Conservation (phyloP, 1,284 basidiomycete genomes). For the Kwoniella shivajii region DNA sequence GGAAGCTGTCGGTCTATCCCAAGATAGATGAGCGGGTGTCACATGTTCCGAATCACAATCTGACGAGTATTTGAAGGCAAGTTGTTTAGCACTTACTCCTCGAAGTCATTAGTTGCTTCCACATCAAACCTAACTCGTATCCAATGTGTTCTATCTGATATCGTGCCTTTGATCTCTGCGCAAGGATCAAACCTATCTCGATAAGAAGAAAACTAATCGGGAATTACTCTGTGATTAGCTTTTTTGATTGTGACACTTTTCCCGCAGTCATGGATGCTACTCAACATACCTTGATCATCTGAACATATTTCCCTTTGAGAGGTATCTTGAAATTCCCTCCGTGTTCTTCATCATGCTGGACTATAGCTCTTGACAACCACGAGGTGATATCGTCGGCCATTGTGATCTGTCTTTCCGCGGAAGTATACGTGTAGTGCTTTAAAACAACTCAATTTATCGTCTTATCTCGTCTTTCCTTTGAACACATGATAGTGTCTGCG, state of each 20-base stretch:
- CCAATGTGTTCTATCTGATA: conserved; percentile 33
- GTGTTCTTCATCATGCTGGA: conserved; percentile 32
- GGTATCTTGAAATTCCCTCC: conserved; percentile 28
- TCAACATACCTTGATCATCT: conserved; percentile 31
- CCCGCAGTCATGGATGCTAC: no score
- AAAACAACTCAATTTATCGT: no score
- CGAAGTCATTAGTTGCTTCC: conserved; percentile 29
- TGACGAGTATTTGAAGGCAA: no score
- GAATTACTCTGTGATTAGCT: no score
- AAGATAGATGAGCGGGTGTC: not conserved
- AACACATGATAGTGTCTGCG: no score
- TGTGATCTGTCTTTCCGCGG: not conserved
- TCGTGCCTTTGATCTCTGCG: conserved; percentile 18
- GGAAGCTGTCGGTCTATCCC: conserved; percentile 20
- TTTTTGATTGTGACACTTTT: no score
- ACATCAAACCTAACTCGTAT: conserved; percentile 33
- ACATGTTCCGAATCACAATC: no score
- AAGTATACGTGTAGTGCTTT: not conserved
- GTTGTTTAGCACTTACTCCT: conserved; percentile 21
- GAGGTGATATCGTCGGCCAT: conserved; percentile 27
- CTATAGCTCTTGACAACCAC: conserved; percentile 32
- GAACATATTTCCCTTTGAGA: conserved; percentile 20
- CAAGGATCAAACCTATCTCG: not conserved
- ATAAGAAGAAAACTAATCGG: conserved; percentile 10
- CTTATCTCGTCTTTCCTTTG: no score